Base-by-base conservation (phyloP, 768 basidiomycete species). In the Suillus cothurnatus region DNA sequence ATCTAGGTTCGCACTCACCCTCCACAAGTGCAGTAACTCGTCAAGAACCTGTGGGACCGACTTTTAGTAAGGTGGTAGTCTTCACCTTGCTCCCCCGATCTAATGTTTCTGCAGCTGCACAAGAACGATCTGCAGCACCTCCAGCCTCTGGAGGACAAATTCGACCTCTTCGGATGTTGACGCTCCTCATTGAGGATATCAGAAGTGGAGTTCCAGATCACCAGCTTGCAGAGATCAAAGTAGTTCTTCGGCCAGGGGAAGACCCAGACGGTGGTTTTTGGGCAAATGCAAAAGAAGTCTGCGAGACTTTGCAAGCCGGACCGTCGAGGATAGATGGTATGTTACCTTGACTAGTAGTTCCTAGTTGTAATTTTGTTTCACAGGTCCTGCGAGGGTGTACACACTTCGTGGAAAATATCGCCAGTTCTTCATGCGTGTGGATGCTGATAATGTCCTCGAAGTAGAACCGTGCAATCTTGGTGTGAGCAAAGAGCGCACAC, bases 281-380 rank as follows among this genome's bases (percentile, higher is more conserved):
- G 91, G 90, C 86, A 7, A 86, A 90, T 71, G 89, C 90, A 2
- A 81, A 82, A 67, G 86, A 90, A 41, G 78, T 93, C 45, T 81
- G 83, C 55, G 77, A 83, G 15, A 80, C 81, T 64, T 80, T 92
- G 28, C 91, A 93, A 73, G 69, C 73, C 0, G 81, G 87, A 31
- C 86, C 90, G 14, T 84, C 87, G 14, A 81, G 89, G 66, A 87
- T 93, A 61, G 91, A 93, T 73, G 91, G 91, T 89, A 4, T 19
- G 53, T 14, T 39, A 57, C 39, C 55, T 43, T 19, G 39, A 23
- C 59, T 65, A 38, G 57, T 49, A 31, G 21, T 28, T 23, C 26
- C 8, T 14, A 28, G 62, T 34, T 62, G 21, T 64, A 67, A 66
- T 52, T 3, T 65, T 41, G 39, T 62, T 38, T 17, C 53, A 60